Conservation (phyloP, 1,139 yeast genomes). For the Candida sojae region DNA sequence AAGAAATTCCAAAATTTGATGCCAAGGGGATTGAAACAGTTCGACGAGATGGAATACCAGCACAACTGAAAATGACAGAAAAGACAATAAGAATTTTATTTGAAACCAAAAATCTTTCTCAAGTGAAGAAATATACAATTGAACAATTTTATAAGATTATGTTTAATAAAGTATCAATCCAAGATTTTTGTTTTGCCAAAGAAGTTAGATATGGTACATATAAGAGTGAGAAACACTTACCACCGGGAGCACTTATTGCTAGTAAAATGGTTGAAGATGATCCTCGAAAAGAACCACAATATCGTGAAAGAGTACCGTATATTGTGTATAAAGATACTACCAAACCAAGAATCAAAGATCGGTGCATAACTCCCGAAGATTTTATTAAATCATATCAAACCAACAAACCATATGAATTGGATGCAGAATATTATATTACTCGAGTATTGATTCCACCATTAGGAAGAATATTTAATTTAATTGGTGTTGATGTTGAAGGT, state of each 20-base stretch:
- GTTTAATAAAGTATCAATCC: conserved; percentile 60
- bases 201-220: conserved; percentile 86
- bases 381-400: conserved; percentile 46
- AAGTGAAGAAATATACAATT: conserved; percentile 64
- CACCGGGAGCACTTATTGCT: conserved; percentile 90
- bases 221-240: conserved; percentile 67
- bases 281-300: conserved; percentile 79
- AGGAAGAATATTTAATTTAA: conserved; percentile 75
- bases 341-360: conserved; percentile 68
- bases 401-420: conserved; percentile 50
- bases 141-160: conserved; percentile 68
- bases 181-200: conserved; percentile 89
- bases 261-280: conserved; percentile 63
- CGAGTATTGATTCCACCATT: conserved; percentile 87
- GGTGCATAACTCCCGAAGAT: conserved; percentile 79
- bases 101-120: conserved; percentile 69
- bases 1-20: conserved; percentile 69
- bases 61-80: conserved; percentile 83
- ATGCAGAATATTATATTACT: conserved; percentile 80
- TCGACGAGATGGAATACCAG: conserved; percentile 91
- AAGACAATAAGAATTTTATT: conserved; percentile 67
- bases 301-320: conserved; percentile 84
- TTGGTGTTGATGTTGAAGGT: conserved; percentile 75
- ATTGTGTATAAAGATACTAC: conserved; percentile 70
- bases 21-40: conserved; percentile 97